These are phyloP conservation scores for Saccharomycopsis sp. DNA, from an alignment of 805 yeast species.

Conservation along the genomic window DNA sequence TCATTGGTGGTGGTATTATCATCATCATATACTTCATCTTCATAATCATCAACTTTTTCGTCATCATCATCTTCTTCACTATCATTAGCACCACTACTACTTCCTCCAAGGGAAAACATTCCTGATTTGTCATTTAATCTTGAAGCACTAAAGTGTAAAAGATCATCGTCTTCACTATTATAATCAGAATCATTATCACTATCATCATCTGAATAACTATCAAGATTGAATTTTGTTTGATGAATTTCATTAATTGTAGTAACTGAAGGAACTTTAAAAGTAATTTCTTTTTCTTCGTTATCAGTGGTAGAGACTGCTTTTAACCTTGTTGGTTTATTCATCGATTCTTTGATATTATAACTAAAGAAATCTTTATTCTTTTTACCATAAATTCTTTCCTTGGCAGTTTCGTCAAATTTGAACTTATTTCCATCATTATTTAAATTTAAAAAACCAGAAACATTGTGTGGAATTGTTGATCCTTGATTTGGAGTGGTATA, in stretches of 20 bases:
- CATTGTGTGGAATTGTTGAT: neutral
- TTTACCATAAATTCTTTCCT: constrained; percentile 13
- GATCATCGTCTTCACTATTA: constrained; percentile 3
- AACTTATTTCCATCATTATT: neutral
- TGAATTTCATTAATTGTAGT: constrained; percentile 12
- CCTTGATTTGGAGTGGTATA: neutral
- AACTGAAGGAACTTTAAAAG: constrained; percentile 8
- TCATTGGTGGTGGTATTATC: no score
- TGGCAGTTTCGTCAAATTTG: neutral
- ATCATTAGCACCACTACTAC: neutral
- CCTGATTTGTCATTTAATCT: neutral
- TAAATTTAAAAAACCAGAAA: constrained; percentile 2
- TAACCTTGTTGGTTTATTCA: no score
- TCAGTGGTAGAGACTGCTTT: no score
- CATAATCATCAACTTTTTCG: neutral
- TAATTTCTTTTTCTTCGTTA: neutral
- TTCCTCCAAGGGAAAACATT: neutral
- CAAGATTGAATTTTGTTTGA: neutral
- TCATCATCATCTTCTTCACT: neutral
- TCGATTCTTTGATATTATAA: no score
- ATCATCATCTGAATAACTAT: neutral
- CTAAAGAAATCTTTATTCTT: no score
- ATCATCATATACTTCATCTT: no score
- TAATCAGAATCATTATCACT: neutral
- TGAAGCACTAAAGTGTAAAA: constrained; percentile 6